Evolutionary conservation across 2,329 filamentous ascomycete species (phyloP), one percentile per base, ranked within the genome.

Genomic region (Fusarium tuaranense): DNA sequence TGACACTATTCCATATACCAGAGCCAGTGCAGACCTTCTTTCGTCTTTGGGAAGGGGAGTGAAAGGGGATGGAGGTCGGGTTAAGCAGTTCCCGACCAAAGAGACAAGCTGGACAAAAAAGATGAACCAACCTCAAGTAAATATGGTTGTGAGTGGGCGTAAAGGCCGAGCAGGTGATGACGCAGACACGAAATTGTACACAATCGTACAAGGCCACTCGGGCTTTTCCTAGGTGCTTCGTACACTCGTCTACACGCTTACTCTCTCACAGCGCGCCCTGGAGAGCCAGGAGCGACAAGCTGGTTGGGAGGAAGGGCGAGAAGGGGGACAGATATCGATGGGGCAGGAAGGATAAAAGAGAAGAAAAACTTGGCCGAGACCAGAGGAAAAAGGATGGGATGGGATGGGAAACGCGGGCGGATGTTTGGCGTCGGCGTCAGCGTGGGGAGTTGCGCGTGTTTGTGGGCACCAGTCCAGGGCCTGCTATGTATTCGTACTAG

Each of bases 211-310:
- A 63, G 34, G 55, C 64, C 63, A 62, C 63, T 74, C 73, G 60
- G 63, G 34, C 20, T 64, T 64, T 63, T 36, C 22, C n/a, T 67
- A 38, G 32, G 13, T 46, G 55, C 38, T 68, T 62, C 12, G 55
- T 73, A 65, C 73, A 73, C 55, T 69, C 53, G 67, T 77, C 46
- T 67, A 68, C 67, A 60, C 65, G 46, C 69, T 63, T 65, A 72
- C 75, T 76, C 77, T 78, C 76, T 65, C 77, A 71, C 77, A 79
- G 76, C 77, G 74, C 77, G 74, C 68, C 77, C 77, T 78, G 76
- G 77, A 61, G 48, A 69, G 66, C 77, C 77, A 79, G 75, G 72
- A 77, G 73, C 76, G 76, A 72, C 77, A 78, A 57, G 71, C 77
- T 77, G 76, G 63, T 68, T 61, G 63, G 68, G 76, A 76, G 70